phyloP scores from a whole-genome alignment of 495 filamentous ascomycete species.

The Lasiosphaeria ovina region DNA sequence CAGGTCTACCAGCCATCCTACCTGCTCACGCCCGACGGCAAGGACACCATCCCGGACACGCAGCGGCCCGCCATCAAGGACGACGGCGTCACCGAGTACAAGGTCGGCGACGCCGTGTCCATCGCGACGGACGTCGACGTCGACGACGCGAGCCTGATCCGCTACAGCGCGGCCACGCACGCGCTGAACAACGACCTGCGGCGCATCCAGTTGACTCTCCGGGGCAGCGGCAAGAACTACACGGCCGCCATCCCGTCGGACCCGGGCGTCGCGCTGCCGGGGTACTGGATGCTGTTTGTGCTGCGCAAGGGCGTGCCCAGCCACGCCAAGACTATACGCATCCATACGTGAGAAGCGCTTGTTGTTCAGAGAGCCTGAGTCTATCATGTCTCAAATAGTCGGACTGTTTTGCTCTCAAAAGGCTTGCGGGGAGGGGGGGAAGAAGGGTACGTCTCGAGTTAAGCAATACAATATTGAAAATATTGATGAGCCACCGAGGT shows the following conservation, averaged over 20 bases:
- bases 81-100: neutral
- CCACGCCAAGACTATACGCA: constrained; percentile 19
- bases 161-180: constrained; percentile 1
- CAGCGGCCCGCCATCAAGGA: constrained; percentile 3
- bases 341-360: too few species aligned
- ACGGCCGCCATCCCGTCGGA: constrained; percentile 39
- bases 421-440: too few species aligned
- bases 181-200: constrained; percentile 7
- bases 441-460: too few species aligned
- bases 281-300: constrained; percentile 59
- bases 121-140: neutral
- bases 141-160: neutral
- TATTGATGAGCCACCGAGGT: too few species aligned
- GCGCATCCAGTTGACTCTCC: neutral
- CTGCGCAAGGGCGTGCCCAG: constrained; percentile 52
- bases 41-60: neutral
- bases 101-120: neutral
- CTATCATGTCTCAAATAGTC: too few species aligned
- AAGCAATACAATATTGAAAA: too few species aligned
- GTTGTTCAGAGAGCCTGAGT: too few species aligned
- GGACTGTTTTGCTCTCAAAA: too few species aligned
- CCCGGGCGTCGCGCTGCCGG: constrained; percentile 52
- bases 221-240: neutral
- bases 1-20: constrained; percentile 59
- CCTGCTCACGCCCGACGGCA: constrained; percentile 36